Base-by-base conservation (phyloP, 2,329 filamentous ascomycete genomes). In the Dendryphion nanum region DNA sequence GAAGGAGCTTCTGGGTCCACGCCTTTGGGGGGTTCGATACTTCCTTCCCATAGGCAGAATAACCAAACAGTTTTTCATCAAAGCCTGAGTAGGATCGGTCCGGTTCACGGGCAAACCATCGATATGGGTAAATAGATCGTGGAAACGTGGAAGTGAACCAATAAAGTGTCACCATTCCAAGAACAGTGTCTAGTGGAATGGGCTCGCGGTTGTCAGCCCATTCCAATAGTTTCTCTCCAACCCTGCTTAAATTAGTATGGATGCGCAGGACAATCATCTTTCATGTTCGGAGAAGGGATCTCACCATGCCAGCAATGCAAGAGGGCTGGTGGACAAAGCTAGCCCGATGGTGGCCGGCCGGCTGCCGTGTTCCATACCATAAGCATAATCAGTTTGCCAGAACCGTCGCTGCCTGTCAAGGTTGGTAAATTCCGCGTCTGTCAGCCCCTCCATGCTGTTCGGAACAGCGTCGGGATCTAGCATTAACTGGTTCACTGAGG, bases 261-360 rank as follows among this genome's bases (percentile, higher is more conserved):
- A n/a, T n/a, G n/a, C n/a, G n/a, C n/a, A n/a, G n/a, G n/a, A n/a
- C n/a, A n/a, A n/a, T n/a, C n/a, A n/a, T n/a, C n/a, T n/a, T n/a
- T n/a, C n/a, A n/a, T n/a, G n/a, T n/a, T n/a, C n/a, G n/a, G n/a
- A n/a, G n/a, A n/a, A n/a, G n/a, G n/a, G n/a, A n/a, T n/a, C n/a
- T n/a, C n/a, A 63, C 68, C 77, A 81, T 12, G 70, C 67, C 10
- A 81, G 64, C 12, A 81, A 44, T 0, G 75, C 72, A 1, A 80
- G 44, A 0, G 78, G 78, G 37, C 61, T 77, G 3, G 72, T 59
- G 3, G 68, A 64, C 1, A 81, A 51, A 0, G 66, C 70, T 5
- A 78, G 62, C 0, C 77, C 76, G 20, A 79, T 71, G 0, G 77
- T 81, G 1, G 67, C 65, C 0, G 77, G 73, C 4, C 72, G 54